Conservation (phyloP, 371 early-diverging fungal genomes). For the Syncephalastrum contaminatum region DNA sequence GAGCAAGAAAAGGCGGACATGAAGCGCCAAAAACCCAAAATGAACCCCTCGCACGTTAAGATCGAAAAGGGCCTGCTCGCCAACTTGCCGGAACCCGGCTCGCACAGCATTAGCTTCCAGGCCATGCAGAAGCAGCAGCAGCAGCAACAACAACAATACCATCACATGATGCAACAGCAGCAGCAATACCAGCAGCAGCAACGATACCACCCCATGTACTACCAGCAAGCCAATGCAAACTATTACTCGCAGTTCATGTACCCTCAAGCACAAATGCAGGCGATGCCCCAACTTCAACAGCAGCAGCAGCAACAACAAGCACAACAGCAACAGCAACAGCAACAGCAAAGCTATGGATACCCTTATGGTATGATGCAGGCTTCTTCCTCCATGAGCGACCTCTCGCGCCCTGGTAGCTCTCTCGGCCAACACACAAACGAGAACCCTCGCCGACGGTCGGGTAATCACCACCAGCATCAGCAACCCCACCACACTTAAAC, state of each 20-base stretch:
- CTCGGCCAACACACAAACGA: background rate
- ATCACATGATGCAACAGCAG: conserved; percentile 11
- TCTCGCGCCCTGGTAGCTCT: background rate
- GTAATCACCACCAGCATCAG: conserved; percentile 6
- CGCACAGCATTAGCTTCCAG: conserved; percentile 46
- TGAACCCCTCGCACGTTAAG: conserved; percentile 37
- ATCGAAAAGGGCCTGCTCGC: conserved; percentile 45
- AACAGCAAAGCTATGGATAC: too few species aligned
- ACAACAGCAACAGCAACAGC: too few species aligned
- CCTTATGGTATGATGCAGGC: too few species aligned
- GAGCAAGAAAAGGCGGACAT: conserved; percentile 45
- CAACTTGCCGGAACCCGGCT: conserved; percentile 42
- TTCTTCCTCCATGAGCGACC: too few species aligned
- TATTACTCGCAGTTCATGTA: background rate
- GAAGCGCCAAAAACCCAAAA: conserved; percentile 35
- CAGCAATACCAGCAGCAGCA: conserved; percentile 5
- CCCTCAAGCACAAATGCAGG: too few species aligned
- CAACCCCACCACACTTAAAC: conserved; percentile 1
- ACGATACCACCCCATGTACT: conserved; percentile 1
- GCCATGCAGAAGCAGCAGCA: conserved; percentile 28
- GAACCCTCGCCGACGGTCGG: background rate
- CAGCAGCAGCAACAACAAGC: too few species aligned
- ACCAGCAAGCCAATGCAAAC: background rate
- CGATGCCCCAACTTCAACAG: too few species aligned
- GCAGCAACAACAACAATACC: conserved; percentile 22